Evolutionary conservation across 2,329 filamentous ascomycete genomes (phyloP).

Genomic region (Phyllosticta ampelicida): DNA sequence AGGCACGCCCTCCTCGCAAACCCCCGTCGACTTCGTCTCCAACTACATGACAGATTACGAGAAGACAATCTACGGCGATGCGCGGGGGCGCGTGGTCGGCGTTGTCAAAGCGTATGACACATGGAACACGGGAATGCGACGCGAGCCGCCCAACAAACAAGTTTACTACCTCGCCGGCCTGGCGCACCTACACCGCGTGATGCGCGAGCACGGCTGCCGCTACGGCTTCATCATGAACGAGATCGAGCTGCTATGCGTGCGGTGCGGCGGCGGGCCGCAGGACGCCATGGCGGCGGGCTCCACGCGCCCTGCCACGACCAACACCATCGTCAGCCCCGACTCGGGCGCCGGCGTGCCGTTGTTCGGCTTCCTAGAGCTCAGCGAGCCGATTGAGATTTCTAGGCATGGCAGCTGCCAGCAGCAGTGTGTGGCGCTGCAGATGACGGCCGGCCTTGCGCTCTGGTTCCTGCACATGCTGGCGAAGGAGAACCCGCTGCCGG

Average conservation of each 20-base stretch:
- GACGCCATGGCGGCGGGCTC: not conserved
- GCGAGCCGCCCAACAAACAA: constrained; percentile 68
- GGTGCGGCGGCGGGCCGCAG: constrained; percentile 49
- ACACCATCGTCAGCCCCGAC: constrained; percentile 26
- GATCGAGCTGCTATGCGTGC: constrained; percentile 85
- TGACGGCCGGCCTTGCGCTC: constrained; percentile 63
- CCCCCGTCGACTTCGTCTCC: constrained; percentile 49
- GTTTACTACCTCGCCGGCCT: constrained; percentile 84
- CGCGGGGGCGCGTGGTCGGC: constrained; percentile 57
- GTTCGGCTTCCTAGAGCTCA: constrained; percentile 81
- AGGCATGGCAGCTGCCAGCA: constrained; percentile 25
- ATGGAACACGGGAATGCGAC: constrained; percentile 89
- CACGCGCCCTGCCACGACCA: constrained; percentile 16
- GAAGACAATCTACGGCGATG: constrained; percentile 37
- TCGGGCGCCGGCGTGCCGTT: constrained; percentile 50
- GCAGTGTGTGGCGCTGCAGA: constrained; percentile 31
- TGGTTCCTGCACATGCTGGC: constrained; percentile 70
- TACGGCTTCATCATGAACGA: constrained; percentile 97
- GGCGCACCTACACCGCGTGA: constrained; percentile 74
- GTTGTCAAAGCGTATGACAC: constrained; percentile 87
- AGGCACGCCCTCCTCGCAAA: constrained; percentile 34
- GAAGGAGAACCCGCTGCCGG: constrained; percentile 47
- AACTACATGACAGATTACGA: constrained; percentile 46
- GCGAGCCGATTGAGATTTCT: constrained; percentile 44
- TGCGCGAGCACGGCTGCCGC: constrained; percentile 86